Percentiles rank a stretch among this genome's conserved stretches.
Evolutionary conservation across 768 basidiomycete species (phyloP).

Genomic region (Postia placenta): DNA sequence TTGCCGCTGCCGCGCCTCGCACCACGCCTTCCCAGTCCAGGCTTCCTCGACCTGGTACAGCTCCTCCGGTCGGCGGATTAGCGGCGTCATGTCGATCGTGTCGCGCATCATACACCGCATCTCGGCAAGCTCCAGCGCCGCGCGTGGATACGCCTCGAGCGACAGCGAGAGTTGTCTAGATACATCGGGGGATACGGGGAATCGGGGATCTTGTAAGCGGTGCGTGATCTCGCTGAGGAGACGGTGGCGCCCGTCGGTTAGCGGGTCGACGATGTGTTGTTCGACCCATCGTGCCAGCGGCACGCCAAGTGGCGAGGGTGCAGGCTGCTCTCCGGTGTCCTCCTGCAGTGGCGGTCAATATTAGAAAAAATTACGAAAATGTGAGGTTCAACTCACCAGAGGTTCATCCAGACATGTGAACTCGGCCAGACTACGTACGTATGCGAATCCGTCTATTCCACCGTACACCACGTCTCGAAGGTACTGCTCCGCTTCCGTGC

Average conservation of each 20-base stretch:
- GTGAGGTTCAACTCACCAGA: conserved; percentile 8
- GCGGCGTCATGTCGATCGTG: conserved; percentile 36
- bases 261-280: conserved; percentile 31
- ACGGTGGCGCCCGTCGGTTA: conserved; percentile 36
- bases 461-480: conserved; percentile 74
- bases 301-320: conserved; percentile 22
- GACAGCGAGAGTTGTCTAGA: conserved; percentile 14
- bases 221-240: conserved; percentile 25
- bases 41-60: conserved; percentile 31
- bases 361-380: neutral
- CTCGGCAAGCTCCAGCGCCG: conserved; percentile 12
- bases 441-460: conserved; percentile 70
- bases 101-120: conserved; percentile 14
- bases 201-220: conserved; percentile 10
- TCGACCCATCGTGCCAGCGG: conserved; percentile 36
- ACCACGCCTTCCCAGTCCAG: conserved; percentile 26
- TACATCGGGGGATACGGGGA: conserved; percentile 7
- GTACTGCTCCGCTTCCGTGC: conserved; percentile 57
- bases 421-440: conserved; percentile 71
- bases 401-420: conserved; percentile 39
- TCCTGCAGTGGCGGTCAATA: conserved; percentile 2
- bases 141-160: conserved; percentile 15
- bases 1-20: conserved; percentile 24
- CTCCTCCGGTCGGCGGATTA: conserved; percentile 36
- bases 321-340: conserved; percentile 2